These are phyloP conservation scores for Leavenworthia alabamica DNA, from an alignment of 345 rosid species.

Conservation along the genomic window DNA sequence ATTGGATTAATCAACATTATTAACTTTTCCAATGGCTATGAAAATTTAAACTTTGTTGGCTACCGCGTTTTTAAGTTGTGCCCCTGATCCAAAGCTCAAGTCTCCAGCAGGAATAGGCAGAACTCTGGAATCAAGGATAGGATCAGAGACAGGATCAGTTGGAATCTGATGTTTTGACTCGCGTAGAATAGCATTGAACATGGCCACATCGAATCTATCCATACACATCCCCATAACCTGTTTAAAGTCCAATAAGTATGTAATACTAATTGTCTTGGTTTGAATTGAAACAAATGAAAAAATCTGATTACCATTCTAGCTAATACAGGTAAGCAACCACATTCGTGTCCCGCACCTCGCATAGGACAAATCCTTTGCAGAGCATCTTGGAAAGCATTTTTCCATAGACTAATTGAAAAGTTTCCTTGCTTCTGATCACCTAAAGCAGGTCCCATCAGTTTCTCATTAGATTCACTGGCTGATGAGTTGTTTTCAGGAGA, in stretches of 20 bases:
- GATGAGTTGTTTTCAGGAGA: slow-evolving; percentile 43
- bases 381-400: slow-evolving; percentile 75
- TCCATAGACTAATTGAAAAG: slow-evolving; percentile 74
- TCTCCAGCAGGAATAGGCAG: slow-evolving; percentile 93
- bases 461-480: slow-evolving; percentile 37
- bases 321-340: slow-evolving; percentile 83
- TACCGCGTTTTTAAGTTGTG: slow-evolving; percentile 91
- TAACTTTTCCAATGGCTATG: not conserved
- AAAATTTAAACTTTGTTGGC: slow-evolving; percentile 3
- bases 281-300: not conserved
- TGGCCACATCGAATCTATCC: slow-evolving; percentile 81
- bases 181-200: slow-evolving; percentile 92
- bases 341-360: slow-evolving; percentile 77
- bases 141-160: slow-evolving; percentile 92
- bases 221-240: slow-evolving; percentile 89
- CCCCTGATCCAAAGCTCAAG: slow-evolving; percentile 97
- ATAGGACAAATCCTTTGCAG: slow-evolving; percentile 74
- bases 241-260: not conserved
- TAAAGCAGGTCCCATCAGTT: slow-evolving; percentile 61
- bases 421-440: slow-evolving; percentile 77
- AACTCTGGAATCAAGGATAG: slow-evolving; percentile 77
- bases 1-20: not conserved
- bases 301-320: slow-evolving; percentile 53
- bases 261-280: not conserved
- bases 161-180: slow-evolving; percentile 94